Evolutionary conservation across 2,329 filamentous ascomycete genomes (phyloP), one percentile per base, ranked within the genome.

Genomic region (Scleromitrula shiraiana): DNA sequence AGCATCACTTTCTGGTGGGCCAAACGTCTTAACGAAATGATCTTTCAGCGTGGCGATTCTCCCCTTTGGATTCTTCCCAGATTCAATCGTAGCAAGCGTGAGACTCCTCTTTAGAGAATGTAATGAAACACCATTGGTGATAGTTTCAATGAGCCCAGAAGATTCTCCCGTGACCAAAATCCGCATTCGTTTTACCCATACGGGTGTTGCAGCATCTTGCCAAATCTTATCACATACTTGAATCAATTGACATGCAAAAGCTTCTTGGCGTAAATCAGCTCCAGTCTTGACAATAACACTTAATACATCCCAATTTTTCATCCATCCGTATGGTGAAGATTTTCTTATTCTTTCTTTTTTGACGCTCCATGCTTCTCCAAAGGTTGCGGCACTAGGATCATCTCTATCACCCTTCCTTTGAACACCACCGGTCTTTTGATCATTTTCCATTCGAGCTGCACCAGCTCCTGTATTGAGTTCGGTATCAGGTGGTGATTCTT

Each of bases 131-230:
- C 88, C 87, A 57, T 90, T 91, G 32, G 86, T 90, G 59, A 93
- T 93, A 5, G 87, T 93, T 69, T 93, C 87, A 56, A 93, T 87
- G 39, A 93, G 75, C 3, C 87, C 87, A 1, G 85, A 90, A 7
- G 84, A 87, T 68, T 91, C 87, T 52, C 87, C 87, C 5, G 86
- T 91, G 33, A 93, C 87, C 44, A 93, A 70, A 45, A 93, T 93
- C 46, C 86, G 80, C 87, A 93, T 93, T 50, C 84, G 74, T 67
- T 90, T 90, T 17, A 90, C 85, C 87, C 88, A 93, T n/a, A 93
- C 87, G 29, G 83, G 76, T 26, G 86, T 78, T 22, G 74, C 70
- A 14, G 85, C 82, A 53, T 89, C 85, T 39, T 80, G 70, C 84
- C 86, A 93, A 56, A 90, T 89, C 67, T 83, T 86, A 61, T 85